Conservation (phyloP, 2,329 filamentous ascomycete genomes). For the Mycosphaerelloides madeirae region DNA sequence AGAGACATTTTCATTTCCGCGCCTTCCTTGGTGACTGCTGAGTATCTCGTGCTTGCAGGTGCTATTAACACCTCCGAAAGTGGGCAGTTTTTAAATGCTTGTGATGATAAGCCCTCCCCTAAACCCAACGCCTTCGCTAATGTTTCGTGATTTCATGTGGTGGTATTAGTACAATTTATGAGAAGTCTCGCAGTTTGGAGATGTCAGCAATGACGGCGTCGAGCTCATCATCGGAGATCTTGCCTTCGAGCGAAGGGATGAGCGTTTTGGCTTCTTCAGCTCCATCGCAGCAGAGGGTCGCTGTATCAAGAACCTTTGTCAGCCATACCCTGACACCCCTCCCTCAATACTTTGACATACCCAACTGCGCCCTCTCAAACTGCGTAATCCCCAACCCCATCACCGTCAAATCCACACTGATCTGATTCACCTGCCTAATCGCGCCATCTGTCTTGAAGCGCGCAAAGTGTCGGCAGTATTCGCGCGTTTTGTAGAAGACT, state of each 20-base stretch:
- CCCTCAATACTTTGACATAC: constrained; percentile 45
- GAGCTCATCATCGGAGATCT: constrained; percentile 84
- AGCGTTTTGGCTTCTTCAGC: constrained; percentile 95
- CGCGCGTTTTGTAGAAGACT: constrained; percentile 50
- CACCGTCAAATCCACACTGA: constrained; percentile 53
- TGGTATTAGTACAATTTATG: constrained; percentile 10
- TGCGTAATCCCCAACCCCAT: constrained; percentile 47
- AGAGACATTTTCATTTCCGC: no score
- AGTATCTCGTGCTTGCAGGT: no score
- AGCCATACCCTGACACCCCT: neutral
- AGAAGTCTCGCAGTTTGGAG: constrained; percentile 63
- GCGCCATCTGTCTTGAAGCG: constrained; percentile 94
- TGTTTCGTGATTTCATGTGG: neutral
- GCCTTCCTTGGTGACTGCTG: no score
- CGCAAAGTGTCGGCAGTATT: constrained; percentile 90
- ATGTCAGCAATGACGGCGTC: constrained; percentile 87
- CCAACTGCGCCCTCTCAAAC: constrained; percentile 90
- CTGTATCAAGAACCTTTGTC: constrained; percentile 35
- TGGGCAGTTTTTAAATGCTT: no score
- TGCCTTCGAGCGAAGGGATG: constrained; percentile 81
- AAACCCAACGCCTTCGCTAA: constrained; percentile 10
- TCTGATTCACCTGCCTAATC: constrained; percentile 67
- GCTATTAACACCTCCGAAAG: no score
- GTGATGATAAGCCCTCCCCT: neutral
- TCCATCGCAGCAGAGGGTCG: constrained; percentile 84